phyloP scores from a whole-genome alignment of 495 filamentous ascomycete genomes.

The Talaromyces nanjingensis region DNA sequence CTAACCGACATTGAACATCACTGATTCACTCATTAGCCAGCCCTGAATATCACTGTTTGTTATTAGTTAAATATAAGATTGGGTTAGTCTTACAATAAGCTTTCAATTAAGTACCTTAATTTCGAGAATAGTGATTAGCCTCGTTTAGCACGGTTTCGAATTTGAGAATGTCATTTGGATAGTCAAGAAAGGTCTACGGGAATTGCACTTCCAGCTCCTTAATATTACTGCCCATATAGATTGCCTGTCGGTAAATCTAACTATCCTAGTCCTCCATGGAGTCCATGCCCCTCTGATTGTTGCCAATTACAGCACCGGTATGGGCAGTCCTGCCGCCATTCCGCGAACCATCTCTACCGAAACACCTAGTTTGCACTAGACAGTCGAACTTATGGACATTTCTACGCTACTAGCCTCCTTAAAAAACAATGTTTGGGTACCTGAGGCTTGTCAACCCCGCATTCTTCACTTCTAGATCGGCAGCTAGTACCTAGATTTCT shows the following conservation, averaged over 20 bases:
- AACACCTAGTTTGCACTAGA: background rate
- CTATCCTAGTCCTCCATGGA: background rate
- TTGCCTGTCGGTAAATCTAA: background rate
- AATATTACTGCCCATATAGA: background rate
- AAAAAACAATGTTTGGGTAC: background rate
- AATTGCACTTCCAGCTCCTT: background rate
- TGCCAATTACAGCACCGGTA: background rate
- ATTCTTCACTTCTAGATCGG: background rate
- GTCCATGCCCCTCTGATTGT: background rate
- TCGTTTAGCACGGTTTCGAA: too few species aligned
- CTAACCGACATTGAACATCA: too few species aligned
- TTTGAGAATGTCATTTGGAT: background rate
- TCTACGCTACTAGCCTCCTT: background rate
- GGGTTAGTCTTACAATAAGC: background rate
- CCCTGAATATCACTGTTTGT: too few species aligned
- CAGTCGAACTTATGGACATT: background rate
- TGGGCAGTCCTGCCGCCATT: slow-evolving; percentile 1
- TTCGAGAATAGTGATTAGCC: too few species aligned
- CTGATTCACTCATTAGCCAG: too few species aligned
- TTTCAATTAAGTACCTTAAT: background rate
- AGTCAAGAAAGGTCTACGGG: background rate
- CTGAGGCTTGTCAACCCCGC: background rate
- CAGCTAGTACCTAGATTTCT: background rate
- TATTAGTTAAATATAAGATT: too few species aligned
- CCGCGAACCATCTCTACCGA: background rate